Conservation (phyloP, 495 filamentous ascomycete species). For the Xylaria castorea region DNA sequence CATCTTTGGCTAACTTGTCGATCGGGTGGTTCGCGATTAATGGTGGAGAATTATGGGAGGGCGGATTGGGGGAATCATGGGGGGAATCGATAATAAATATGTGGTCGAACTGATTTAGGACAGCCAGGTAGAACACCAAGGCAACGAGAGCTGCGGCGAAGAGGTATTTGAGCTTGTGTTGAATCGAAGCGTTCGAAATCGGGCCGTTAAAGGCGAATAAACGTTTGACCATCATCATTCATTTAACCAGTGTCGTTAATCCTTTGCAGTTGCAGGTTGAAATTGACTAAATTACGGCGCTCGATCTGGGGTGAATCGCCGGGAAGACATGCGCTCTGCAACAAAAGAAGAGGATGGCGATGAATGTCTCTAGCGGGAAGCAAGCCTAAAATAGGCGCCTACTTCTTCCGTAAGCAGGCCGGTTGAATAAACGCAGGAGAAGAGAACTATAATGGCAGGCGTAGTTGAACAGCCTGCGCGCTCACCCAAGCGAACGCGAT, state of each 20-base stretch:
- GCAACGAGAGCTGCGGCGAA: conserved; percentile 6
- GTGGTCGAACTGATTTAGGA: background rate
- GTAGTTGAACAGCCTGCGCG: background rate
- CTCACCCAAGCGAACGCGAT: background rate
- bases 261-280: background rate
- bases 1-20: conserved; percentile 7
- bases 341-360: background rate
- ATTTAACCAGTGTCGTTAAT: background rate
- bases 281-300: background rate
- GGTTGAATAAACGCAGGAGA: background rate
- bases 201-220: background rate
- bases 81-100: background rate
- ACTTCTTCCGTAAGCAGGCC: background rate
- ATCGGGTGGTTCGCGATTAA: conserved; percentile 9
- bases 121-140: conserved; percentile 9
- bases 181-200: conserved; percentile 12
- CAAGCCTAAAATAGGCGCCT: background rate
- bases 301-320: background rate
- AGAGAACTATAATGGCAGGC: background rate
- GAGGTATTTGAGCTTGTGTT: conserved; percentile 21
- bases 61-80: background rate
- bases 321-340: background rate
- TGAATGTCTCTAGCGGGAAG: background rate
- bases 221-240: conserved; percentile 12
- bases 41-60: background rate